Conservation (phyloP, 2,329 filamentous ascomycete species). For the Cytospora schulzeri region DNA sequence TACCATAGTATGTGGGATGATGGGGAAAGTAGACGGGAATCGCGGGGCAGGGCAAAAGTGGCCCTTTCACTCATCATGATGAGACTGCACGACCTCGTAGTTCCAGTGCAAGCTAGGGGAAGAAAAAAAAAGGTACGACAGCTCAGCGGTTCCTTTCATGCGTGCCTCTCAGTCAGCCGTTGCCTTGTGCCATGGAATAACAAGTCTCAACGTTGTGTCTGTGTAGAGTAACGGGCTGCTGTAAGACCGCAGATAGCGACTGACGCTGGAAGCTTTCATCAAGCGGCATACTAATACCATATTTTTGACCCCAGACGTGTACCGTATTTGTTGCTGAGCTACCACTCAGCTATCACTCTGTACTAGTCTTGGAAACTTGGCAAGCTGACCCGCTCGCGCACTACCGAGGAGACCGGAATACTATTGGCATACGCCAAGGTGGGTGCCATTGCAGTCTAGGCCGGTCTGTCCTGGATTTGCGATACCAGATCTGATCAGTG, state of each 20-base stretch:
- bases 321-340: neutral
- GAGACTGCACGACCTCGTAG: conserved; percentile 14
- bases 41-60: neutral
- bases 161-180: conserved; percentile 10
- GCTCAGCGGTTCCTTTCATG: neutral
- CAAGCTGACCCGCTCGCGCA: conserved; percentile 16
- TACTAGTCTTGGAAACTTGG: conserved; percentile 12
- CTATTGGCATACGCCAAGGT: conserved; percentile 14
- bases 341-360: neutral
- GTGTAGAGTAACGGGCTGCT: conserved; percentile 10
- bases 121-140: too few species aligned
- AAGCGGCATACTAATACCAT: neutral
- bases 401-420: conserved; percentile 15
- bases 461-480: neutral
- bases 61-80: neutral
- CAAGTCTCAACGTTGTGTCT: neutral
- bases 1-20: neutral
- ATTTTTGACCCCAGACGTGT: neutral
- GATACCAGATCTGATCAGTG: neutral
- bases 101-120: conserved; percentile 6
- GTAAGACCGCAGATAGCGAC: conserved; percentile 16
- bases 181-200: conserved; percentile 13
- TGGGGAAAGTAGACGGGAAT: conserved; percentile 3
- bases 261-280: conserved; percentile 10
- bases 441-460: conserved; percentile 26